phyloP scores from a whole-genome alignment of 306 rosid species.

The Arachis hypogaea region DNA sequence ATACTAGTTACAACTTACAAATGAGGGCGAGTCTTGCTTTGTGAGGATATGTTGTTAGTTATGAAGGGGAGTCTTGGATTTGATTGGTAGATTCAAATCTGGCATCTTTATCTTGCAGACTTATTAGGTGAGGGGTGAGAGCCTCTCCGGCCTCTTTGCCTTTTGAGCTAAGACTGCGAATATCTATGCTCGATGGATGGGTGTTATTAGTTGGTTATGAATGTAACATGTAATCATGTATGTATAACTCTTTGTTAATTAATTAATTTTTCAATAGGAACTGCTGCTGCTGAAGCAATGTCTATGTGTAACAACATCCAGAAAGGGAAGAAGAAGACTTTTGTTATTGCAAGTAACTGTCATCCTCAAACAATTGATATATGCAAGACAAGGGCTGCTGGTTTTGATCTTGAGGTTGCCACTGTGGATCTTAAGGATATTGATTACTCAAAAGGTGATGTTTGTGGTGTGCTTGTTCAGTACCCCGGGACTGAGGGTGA shows the following conservation, averaged over 20 bases:
- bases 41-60: too few relatives aligned
- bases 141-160: too few relatives aligned
- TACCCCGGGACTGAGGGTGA: slow-evolving; percentile 99
- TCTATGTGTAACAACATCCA: slow-evolving; percentile 90
- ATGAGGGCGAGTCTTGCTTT: too few relatives aligned
- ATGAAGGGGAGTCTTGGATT: too few relatives aligned
- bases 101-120: too few relatives aligned
- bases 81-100: too few relatives aligned
- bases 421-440: slow-evolving; percentile 69
- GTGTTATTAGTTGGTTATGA: too few relatives aligned
- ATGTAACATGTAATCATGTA: too few relatives aligned
- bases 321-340: slow-evolving; percentile 94
- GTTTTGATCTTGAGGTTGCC: slow-evolving; percentile 83
- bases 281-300: slow-evolving; percentile 99
- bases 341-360: slow-evolving; percentile 77
- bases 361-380: slow-evolving; percentile 95
- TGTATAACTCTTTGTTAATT: background rate
- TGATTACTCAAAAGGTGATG: slow-evolving; percentile 86
- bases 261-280: slow-evolving; percentile 21
- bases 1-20: too few relatives aligned
- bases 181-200: too few relatives aligned
- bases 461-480: slow-evolving; percentile 97
- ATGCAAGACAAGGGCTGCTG: slow-evolving; percentile 88
- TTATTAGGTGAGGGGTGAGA: too few relatives aligned
- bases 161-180: background rate